Conservation (phyloP, 2,329 filamentous ascomycete species). For the Hypoxylon sp. region DNA sequence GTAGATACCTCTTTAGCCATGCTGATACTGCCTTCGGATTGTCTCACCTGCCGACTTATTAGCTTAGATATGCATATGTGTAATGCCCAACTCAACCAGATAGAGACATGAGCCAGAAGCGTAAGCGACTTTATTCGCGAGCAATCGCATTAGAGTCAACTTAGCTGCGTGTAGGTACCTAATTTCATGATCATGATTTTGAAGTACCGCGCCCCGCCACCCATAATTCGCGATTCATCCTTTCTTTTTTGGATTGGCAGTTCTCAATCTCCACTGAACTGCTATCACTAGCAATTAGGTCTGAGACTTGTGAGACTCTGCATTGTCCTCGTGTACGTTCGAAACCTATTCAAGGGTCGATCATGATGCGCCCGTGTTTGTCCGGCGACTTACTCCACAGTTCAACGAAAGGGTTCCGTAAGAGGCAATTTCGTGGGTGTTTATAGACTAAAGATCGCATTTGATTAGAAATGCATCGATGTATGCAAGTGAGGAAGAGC, state of each 20-base stretch:
- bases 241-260: constrained; percentile 24
- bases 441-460: constrained; percentile 3
- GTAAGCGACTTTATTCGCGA: constrained; percentile 20
- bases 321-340: constrained; percentile 40
- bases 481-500: constrained; percentile 12
- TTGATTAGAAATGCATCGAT: constrained; percentile 9
- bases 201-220: constrained; percentile 13
- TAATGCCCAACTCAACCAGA: constrained; percentile 8
- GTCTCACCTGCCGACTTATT: constrained; percentile 32
- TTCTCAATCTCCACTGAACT: constrained; percentile 21
- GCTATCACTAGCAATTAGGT: constrained; percentile 17
- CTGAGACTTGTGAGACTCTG: constrained; percentile 39
- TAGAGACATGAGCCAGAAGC: constrained; percentile 4
- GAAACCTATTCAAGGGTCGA: constrained; percentile 39
- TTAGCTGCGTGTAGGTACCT: constrained; percentile 6
- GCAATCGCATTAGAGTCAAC: neutral
- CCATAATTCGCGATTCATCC: constrained; percentile 17
- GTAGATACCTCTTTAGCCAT: constrained; percentile 27
- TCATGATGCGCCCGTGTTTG: constrained; percentile 38
- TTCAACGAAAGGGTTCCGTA: constrained; percentile 30
- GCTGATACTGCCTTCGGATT: constrained; percentile 25
- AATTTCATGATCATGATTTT: constrained; percentile 24
- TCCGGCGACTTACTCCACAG: constrained; percentile 33
- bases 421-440: constrained; percentile 33
- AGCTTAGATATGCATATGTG: constrained; percentile 22